A percentile compares a stretch with the other conserved stretches of the same genome.
phyloP scores from a whole-genome alignment of 495 filamentous ascomycete species.

The Melanomma pulvis-pyrius region DNA sequence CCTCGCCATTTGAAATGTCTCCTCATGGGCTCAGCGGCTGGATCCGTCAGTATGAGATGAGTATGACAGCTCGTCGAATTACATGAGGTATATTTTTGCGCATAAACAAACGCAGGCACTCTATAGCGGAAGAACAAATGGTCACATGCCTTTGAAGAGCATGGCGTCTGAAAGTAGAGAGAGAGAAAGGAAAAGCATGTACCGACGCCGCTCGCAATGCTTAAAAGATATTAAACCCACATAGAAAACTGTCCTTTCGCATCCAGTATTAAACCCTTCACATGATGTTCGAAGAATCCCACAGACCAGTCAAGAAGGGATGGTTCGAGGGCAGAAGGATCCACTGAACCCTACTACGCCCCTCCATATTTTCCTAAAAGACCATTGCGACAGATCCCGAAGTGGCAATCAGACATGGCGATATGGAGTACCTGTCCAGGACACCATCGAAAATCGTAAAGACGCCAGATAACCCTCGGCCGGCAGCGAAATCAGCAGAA shows the following conservation, averaged over 20 bases:
- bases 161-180: too few relatives aligned
- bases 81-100: neutral
- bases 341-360: too few relatives aligned
- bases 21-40: neutral
- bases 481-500: conserved; percentile 4
- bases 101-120: too few relatives aligned
- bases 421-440: neutral
- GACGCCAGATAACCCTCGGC: neutral
- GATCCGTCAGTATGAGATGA: neutral
- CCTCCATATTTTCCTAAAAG: too few relatives aligned
- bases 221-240: neutral
- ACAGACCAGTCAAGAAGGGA: too few relatives aligned
- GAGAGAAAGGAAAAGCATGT: conserved; percentile 3
- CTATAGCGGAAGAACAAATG: too few relatives aligned
- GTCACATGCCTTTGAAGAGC: too few relatives aligned
- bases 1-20: neutral
- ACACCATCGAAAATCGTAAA: neutral
- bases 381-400: too few relatives aligned
- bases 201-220: conserved; percentile 25
- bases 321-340: too few relatives aligned
- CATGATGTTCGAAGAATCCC: too few relatives aligned
- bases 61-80: neutral
- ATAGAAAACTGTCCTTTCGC: neutral
- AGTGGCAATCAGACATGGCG: too few relatives aligned
- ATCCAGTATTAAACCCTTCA: neutral